Percentiles rank a stretch among this genome's conserved stretches.
Evolutionary conservation across 1,284 basidiomycete species (phyloP).

Genomic region (Pseudozyma pruni): DNA sequence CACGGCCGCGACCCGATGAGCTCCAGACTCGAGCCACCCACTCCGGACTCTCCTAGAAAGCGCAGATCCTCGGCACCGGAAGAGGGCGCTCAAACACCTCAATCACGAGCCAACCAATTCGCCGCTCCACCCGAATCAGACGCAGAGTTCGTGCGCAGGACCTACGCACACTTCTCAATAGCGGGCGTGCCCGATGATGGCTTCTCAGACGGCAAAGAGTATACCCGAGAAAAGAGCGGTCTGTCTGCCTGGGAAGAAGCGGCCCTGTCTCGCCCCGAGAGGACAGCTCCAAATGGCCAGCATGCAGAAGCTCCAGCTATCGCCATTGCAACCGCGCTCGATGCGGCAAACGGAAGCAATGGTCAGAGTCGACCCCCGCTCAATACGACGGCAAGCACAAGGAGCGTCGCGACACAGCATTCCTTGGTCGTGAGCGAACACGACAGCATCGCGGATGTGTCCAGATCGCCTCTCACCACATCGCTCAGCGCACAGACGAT

Average conservation of each 20-base stretch:
- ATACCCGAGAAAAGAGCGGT: conserved; percentile 55
- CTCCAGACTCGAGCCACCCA: conserved; percentile 18
- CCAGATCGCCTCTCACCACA: neutral
- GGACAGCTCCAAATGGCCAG: neutral
- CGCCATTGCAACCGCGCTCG: neutral
- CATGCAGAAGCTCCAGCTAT: neutral
- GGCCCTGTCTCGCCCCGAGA: conserved; percentile 22
- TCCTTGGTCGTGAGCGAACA: neutral
- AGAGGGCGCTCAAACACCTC: conserved; percentile 17
- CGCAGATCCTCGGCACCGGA: conserved; percentile 41
- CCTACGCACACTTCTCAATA: conserved; percentile 60
- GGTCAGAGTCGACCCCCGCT: conserved; percentile 5
- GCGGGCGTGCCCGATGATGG: conserved; percentile 60
- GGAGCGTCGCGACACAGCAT: conserved; percentile 5
- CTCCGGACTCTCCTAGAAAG: conserved; percentile 13
- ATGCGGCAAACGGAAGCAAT: neutral
- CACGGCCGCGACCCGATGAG: conserved; percentile 2
- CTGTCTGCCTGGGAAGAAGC: conserved; percentile 52
- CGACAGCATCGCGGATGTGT: neutral
- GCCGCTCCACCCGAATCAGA: conserved; percentile 47
- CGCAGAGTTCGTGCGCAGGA: conserved; percentile 57
- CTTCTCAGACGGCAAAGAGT: conserved; percentile 60
- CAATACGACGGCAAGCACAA: conserved; percentile 8
- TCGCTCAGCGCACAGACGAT: conserved; percentile 17
- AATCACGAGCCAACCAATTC: conserved; percentile 28